A percentile compares a stretch with the other conserved stretches of the same genome.
Conservation (phyloP, 2,329 filamentous ascomycete genomes). For the Chaetomium strumarium region DNA sequence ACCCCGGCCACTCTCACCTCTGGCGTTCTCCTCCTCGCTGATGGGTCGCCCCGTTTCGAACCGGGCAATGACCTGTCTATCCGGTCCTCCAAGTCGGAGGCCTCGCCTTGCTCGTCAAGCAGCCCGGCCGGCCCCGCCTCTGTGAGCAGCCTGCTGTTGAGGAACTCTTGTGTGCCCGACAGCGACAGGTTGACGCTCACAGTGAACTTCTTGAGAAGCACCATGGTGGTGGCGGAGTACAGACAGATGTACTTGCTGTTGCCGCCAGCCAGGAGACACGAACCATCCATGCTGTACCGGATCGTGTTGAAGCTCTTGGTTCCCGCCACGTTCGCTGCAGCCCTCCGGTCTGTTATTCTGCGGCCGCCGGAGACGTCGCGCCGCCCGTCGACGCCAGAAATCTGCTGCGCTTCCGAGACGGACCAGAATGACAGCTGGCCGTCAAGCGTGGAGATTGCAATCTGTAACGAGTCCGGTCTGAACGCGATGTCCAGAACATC, state of each 20-base stretch:
- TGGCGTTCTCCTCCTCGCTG: constrained; percentile 66
- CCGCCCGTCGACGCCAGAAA: constrained; percentile 79
- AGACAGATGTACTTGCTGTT: constrained; percentile 99
- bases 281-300: constrained; percentile 86
- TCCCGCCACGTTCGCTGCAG: constrained; percentile 82
- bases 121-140: constrained; percentile 80
- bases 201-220: constrained; percentile 89
- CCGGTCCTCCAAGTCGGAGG: constrained; percentile 81
- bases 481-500: constrained; percentile 85
- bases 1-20: constrained; percentile 82
- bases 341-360: constrained; percentile 79
- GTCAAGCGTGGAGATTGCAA: constrained; percentile 88
- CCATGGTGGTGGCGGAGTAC: constrained; percentile 90
- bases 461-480: constrained; percentile 82
- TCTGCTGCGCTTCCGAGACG: constrained; percentile 78
- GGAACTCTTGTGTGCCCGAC: constrained; percentile 92
- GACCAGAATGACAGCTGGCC: constrained; percentile 96
- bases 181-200: constrained; percentile 94
- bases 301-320: constrained; percentile 89
- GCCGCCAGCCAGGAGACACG: constrained; percentile 81
- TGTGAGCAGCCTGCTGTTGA: constrained; percentile 87
- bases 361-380: constrained; percentile 91
- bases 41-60: constrained; percentile 78
- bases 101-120: constrained; percentile 83
- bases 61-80: constrained; percentile 76